These are phyloP conservation scores for Mikania micrantha DNA, from an alignment of 129 eudicot genomes.

Conservation along the genomic window DNA sequence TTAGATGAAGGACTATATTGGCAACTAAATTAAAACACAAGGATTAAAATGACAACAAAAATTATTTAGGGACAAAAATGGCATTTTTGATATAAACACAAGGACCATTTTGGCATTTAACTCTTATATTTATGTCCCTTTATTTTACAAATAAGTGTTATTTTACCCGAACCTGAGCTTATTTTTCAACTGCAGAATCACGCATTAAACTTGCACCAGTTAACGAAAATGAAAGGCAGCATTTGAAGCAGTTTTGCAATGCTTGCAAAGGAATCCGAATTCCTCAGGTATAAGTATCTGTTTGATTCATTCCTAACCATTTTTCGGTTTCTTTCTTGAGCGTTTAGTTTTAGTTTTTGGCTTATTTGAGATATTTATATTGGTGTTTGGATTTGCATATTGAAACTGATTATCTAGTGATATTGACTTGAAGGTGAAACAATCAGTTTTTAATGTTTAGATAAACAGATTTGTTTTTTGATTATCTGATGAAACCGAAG, in stretches of 20 bases:
- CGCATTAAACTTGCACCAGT: constrained; percentile 74
- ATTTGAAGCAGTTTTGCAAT: constrained; percentile 66
- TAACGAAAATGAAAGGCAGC: constrained; percentile 53
- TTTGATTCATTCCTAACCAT: constrained; percentile 2
- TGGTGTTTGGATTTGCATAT: neutral
- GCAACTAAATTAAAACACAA: too few relatives aligned
- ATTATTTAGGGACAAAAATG: too few relatives aligned
- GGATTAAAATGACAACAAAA: too few relatives aligned
- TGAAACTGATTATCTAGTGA: neutral
- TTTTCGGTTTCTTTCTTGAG: neutral
- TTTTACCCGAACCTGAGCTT: constrained; percentile 12
- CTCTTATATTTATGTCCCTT: neutral
- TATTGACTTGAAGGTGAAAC: neutral
- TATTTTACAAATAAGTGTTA: neutral
- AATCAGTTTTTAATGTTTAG: neutral
- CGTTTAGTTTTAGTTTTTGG: neutral
- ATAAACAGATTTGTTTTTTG: neutral
- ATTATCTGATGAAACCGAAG: neutral
- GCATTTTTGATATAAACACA: too few relatives aligned
- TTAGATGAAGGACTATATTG: too few relatives aligned
- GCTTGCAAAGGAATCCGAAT: constrained; percentile 99
- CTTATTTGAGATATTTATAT: neutral
- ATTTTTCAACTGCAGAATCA: constrained; percentile 42
- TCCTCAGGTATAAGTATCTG: constrained; percentile 64
- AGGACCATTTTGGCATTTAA: too few relatives aligned